A percentile compares a stretch with the other conserved stretches of the same genome.
Conservation (phyloP, 2,329 filamentous ascomycete species). For the Colletotrichum theobromicola region DNA sequence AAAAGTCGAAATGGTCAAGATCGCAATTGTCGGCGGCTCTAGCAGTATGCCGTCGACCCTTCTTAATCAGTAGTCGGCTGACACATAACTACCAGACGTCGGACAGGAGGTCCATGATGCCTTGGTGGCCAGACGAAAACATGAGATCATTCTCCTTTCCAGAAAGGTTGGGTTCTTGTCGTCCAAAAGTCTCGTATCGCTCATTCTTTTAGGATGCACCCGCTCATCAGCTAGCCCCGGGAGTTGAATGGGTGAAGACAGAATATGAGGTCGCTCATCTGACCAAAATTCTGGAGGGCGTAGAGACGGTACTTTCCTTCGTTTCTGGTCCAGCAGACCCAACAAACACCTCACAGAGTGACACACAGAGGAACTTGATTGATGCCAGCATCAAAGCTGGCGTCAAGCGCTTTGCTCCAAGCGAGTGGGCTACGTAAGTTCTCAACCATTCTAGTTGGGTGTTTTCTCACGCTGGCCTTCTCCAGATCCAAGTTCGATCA, state of each 20-base stretch:
- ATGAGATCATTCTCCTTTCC: conserved; percentile 57
- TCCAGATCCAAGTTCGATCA: conserved; percentile 29
- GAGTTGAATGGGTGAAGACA: conserved; percentile 43
- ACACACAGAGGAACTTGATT: conserved; percentile 59
- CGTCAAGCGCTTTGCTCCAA: conserved; percentile 66
- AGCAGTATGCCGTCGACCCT: not conserved
- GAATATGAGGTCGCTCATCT: conserved; percentile 50
- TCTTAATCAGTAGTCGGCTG: not conserved
- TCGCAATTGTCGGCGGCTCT: conserved; percentile 28
- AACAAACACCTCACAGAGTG: conserved; percentile 46
- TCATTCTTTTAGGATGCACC: conserved; percentile 26
- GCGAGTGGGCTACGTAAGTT: conserved; percentile 57
- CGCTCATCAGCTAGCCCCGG: conserved; percentile 16
- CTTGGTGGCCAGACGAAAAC: conserved; percentile 51
- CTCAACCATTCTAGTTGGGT: not conserved
- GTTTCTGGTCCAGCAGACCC: conserved; percentile 30
- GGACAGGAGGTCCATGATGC: conserved; percentile 57
- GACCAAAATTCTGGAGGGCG: conserved; percentile 42
- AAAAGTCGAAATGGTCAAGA: conserved; percentile 23
- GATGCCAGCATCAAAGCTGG: conserved; percentile 64
- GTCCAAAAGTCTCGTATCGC: not conserved
- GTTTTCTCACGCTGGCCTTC: not conserved
- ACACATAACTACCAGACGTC: conserved; percentile 45
- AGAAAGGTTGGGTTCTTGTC: conserved; percentile 40
- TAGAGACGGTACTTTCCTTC: conserved; percentile 60